These are phyloP conservation scores for Alternaria metachromatica DNA, from an alignment of 2,329 filamentous ascomycete genomes.

Conservation along the genomic window DNA sequence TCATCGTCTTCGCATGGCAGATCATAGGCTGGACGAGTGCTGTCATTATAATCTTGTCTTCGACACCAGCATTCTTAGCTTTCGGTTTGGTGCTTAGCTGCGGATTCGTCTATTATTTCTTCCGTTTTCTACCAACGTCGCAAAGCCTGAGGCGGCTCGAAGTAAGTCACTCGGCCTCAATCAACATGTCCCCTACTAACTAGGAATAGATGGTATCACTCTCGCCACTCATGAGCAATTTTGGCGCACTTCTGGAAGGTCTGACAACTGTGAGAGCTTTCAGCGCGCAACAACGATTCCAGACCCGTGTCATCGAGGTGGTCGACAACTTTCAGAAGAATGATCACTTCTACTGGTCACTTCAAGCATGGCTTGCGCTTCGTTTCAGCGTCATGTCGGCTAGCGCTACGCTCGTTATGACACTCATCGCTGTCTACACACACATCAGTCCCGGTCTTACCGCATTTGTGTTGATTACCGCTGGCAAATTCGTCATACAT, in stretches of 20 bases:
- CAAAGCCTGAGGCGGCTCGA: conserved; percentile 84
- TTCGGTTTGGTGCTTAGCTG: conserved; percentile 73
- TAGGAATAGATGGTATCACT: conserved; percentile 74
- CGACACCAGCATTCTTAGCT: conserved; percentile 77
- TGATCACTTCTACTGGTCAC: conserved; percentile 92
- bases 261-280: conserved; percentile 88
- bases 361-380: conserved; percentile 84
- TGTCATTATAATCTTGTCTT: conserved; percentile 77
- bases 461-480: conserved; percentile 81
- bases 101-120: conserved; percentile 76
- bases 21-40: conserved; percentile 74
- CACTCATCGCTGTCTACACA: conserved; percentile 75
- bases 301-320: conserved; percentile 77
- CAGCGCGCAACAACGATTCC: conserved; percentile 78
- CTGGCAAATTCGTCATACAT: conserved; percentile 68
- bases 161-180: conserved; percentile 24
- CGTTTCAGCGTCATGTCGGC: conserved; percentile 78
- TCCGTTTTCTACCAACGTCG: conserved; percentile 79
- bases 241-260: conserved; percentile 84
- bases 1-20: conserved; percentile 74
- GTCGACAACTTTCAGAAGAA: conserved; percentile 92
- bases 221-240: conserved; percentile 89
- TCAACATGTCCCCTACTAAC: conserved; percentile 10
- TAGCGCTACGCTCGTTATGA: conserved; percentile 74
- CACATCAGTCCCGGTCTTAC: conserved; percentile 79